These are phyloP conservation scores for Codiaeum variegatum DNA, from an alignment of 441 rosid species.

Conservation along the genomic window DNA sequence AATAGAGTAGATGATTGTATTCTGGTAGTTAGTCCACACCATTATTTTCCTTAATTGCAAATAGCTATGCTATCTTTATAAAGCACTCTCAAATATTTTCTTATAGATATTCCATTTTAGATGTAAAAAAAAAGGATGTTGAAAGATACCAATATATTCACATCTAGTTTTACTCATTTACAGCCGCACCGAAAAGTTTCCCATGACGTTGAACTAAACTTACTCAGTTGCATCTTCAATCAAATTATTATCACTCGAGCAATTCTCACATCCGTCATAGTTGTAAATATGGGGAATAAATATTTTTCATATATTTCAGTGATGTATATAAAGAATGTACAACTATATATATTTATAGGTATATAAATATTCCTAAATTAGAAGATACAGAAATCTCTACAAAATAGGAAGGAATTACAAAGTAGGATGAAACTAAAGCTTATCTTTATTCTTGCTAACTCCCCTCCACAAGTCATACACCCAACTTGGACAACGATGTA, in stretches of 20 bases:
- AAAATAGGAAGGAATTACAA: no score
- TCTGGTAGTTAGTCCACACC: neutral
- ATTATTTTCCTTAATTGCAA: neutral
- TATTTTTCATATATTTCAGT: no score
- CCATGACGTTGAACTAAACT: neutral
- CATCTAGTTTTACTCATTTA: neutral
- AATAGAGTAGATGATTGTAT: neutral
- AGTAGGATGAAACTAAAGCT: no score
- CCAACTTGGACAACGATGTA: no score
- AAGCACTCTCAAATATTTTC: neutral
- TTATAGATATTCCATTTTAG: neutral
- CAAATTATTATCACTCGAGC: neutral
- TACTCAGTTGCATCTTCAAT: neutral
- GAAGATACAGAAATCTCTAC: no score
- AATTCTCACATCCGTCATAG: conserved; percentile 1
- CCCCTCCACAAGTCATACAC: no score
- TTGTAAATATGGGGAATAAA: no score
- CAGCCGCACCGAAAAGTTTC: neutral
- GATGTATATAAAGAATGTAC: no score
- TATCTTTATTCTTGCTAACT: no score
- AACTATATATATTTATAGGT: no score
- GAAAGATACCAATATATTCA: neutral
- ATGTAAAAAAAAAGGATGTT: neutral
- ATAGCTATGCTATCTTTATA: neutral
- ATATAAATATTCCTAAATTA: no score